Evolutionary conservation across 257 asterid genomes (phyloP).

Genomic region (Forsythia suspensa): DNA sequence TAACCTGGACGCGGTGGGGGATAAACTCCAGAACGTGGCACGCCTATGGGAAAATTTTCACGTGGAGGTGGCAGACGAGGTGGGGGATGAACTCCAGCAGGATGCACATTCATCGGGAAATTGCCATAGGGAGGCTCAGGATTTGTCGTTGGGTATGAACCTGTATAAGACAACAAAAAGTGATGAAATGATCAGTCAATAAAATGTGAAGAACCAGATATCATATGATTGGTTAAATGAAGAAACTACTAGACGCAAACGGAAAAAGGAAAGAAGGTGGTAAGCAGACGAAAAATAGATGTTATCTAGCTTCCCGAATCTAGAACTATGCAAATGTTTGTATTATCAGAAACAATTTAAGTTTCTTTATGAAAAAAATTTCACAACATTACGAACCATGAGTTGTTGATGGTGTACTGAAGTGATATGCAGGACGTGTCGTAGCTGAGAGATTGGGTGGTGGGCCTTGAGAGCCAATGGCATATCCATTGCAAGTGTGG

Average conservation of each 20-base stretch:
- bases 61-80: conserved; percentile 7
- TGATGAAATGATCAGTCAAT: background rate
- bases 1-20: conserved; percentile 4
- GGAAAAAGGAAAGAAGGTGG: too few species aligned
- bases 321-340: background rate
- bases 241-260: too few species aligned
- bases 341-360: background rate
- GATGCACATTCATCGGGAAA: background rate
- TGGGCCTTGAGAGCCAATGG: background rate
- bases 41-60: background rate
- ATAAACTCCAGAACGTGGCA: conserved; percentile 5
- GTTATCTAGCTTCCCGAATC: background rate
- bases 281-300: background rate
- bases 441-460: background rate
- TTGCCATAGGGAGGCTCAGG: conserved; percentile 11
- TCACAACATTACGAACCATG: conserved; percentile 13
- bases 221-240: too few species aligned
- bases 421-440: conserved; percentile 11
- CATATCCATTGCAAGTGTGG: background rate
- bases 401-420: conserved; percentile 11
- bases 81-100: conserved; percentile 10
- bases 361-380: background rate
- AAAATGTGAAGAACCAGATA: background rate
- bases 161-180: conserved; percentile 1
- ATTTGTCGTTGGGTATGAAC: conserved; percentile 8